These are phyloP conservation scores for Hyaloscypha hepaticicola DNA, from an alignment of 495 filamentous ascomycete genomes.

Conservation along the genomic window DNA sequence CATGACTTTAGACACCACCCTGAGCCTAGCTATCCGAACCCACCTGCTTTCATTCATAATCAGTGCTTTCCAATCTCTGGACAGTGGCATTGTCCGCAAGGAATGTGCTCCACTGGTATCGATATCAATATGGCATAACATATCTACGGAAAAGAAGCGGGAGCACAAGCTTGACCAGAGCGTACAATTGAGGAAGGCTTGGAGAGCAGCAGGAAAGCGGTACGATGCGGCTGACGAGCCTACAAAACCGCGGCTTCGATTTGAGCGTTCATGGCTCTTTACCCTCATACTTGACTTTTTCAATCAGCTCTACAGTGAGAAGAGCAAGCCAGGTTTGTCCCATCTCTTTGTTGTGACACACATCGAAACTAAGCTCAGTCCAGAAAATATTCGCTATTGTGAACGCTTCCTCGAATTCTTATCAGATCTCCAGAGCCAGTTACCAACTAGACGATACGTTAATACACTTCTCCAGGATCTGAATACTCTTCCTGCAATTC, in stretches of 20 bases:
- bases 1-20: conserved; percentile 78
- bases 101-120: conserved; percentile 95
- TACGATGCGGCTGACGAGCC: conserved; percentile 85
- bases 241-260: conserved; percentile 74
- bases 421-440: conserved; percentile 86
- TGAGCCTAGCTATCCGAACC: conserved; percentile 68
- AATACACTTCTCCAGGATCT: conserved; percentile 90
- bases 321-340: conserved; percentile 37
- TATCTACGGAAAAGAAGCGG: conserved; percentile 58
- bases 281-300: conserved; percentile 83
- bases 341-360: not conserved
- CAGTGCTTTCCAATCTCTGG: conserved; percentile 88
- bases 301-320: conserved; percentile 62
- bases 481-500: conserved; percentile 80
- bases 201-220: conserved; percentile 82
- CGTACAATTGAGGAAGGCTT: conserved; percentile 76
- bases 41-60: conserved; percentile 86
- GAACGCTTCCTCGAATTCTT: conserved; percentile 91
- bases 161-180: conserved; percentile 67
- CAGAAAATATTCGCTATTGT: conserved; percentile 76
- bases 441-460: conserved; percentile 91
- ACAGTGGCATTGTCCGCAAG: conserved; percentile 84
- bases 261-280: conserved; percentile 93
- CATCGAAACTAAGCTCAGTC: conserved; percentile 13
- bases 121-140: conserved; percentile 92